A percentile compares a stretch with the other conserved stretches of the same genome.
Conservation (phyloP, 164 flowering plant species). For the Stephania yunnanensis region DNA sequence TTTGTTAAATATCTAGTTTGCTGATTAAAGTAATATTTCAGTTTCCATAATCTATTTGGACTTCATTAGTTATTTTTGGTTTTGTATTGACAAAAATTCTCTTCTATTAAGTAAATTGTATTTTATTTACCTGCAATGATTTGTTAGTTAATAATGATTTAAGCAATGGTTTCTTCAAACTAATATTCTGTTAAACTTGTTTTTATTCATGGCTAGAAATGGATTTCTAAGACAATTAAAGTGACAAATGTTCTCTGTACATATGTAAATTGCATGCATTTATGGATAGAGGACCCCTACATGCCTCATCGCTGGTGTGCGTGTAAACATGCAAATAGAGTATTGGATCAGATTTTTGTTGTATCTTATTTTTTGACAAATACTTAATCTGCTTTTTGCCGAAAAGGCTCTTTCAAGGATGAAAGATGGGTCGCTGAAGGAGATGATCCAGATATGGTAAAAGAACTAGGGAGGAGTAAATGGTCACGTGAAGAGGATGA, state of each 20-base stretch:
- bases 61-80: too few species aligned
- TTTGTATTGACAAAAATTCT: too few species aligned
- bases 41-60: too few species aligned
- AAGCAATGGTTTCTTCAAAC: not conserved
- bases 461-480: constrained; percentile 78
- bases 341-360: not conserved
- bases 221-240: not conserved
- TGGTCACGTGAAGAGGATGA: constrained; percentile 80
- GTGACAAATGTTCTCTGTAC: not conserved
- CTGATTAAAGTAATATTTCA: too few species aligned
- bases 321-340: too few species aligned
- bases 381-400: not conserved
- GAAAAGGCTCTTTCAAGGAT: constrained; percentile 31
- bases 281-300: not conserved
- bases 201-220: not conserved
- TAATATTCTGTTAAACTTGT: not conserved
- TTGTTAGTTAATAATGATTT: not conserved
- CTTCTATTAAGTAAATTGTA: too few species aligned
- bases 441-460: constrained; percentile 41
- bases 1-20: too few species aligned
- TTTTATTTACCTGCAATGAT: not conserved
- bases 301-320: not conserved
- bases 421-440: constrained; percentile 40
- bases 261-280: not conserved
- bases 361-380: not conserved